Evolutionary conservation across 805 yeast species (phyloP).

Genomic region (Kodamaea fukazawae): DNA sequence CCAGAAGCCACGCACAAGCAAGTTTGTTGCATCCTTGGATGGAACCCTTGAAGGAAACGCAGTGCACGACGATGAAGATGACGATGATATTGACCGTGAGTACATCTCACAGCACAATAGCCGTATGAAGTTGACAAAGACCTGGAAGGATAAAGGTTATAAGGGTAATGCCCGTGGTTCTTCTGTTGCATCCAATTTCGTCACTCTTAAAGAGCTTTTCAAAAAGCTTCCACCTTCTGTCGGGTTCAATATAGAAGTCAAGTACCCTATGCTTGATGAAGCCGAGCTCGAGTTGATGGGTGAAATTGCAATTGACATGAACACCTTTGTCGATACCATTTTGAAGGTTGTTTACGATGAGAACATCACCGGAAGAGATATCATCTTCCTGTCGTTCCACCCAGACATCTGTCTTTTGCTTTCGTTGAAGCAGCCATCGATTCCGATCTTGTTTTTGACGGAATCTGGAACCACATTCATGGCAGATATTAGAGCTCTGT

Average conservation of each 20-base stretch:
- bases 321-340: slow-evolving; percentile 85
- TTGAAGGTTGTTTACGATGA: slow-evolving; percentile 73
- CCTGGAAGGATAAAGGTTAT: slow-evolving; percentile 80
- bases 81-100: slow-evolving; percentile 39
- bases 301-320: slow-evolving; percentile 75
- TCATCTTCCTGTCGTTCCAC: slow-evolving; percentile 89
- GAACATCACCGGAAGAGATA: slow-evolving; percentile 73
- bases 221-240: slow-evolving; percentile 75
- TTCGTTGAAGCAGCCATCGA: slow-evolving; percentile 87
- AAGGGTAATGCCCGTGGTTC: slow-evolving; percentile 92
- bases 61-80: slow-evolving; percentile 11
- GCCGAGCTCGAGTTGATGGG: slow-evolving; percentile 88
- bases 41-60: slow-evolving; percentile 4
- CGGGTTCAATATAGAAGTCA: slow-evolving; percentile 92
- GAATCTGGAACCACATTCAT: slow-evolving; percentile 82
- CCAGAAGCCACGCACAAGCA: slow-evolving; percentile 9
- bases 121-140: slow-evolving; percentile 82
- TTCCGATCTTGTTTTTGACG: slow-evolving; percentile 86
- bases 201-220: slow-evolving; percentile 82
- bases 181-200: slow-evolving; percentile 88
- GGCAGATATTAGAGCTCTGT: slow-evolving; percentile 87
- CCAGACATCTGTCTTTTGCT: slow-evolving; percentile 88
- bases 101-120: slow-evolving; percentile 42
- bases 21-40: slow-evolving; percentile 4
- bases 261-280: slow-evolving; percentile 94